phyloP scores from a whole-genome alignment of 2,329 filamentous ascomycete genomes.

The Cryphonectria radicalis region DNA sequence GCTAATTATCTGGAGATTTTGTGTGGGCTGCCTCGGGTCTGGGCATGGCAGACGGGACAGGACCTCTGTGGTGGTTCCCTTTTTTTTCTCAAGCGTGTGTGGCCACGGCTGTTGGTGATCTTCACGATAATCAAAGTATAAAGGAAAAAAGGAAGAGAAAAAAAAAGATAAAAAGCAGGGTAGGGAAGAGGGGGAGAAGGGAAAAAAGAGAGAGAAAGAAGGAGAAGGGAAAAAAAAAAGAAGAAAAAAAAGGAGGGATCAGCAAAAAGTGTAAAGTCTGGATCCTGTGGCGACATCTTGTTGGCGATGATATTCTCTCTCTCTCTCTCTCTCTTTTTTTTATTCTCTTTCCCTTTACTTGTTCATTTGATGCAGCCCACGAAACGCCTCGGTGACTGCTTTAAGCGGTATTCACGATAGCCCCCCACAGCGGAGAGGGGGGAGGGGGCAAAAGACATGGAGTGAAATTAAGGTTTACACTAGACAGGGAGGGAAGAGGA shows the following conservation, averaged over 20 bases:
- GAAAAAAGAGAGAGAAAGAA: neutral
- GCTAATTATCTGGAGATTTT: constrained; percentile 5
- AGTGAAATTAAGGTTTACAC: constrained; percentile 27
- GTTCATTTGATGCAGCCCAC: neutral
- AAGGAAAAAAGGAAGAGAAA: neutral
- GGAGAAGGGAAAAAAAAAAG: neutral
- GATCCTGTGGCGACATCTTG: neutral
- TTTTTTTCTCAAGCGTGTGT: neutral
- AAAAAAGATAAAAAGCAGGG: neutral
- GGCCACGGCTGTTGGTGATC: neutral
- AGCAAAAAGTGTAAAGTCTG: neutral
- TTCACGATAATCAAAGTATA: neutral
- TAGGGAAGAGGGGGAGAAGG: neutral
- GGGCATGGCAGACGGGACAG: neutral
- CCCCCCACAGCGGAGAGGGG: neutral
- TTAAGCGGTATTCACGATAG: neutral
- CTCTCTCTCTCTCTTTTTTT: neutral
- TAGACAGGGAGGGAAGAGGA: constrained; percentile 13
- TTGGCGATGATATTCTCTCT: neutral
- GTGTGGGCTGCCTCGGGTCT: neutral
- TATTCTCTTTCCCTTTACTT: neutral
- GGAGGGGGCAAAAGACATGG: constrained; percentile 10
- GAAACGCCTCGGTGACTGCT: neutral
- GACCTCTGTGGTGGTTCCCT: neutral
- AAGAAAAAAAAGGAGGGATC: neutral